These are phyloP conservation scores for Paecilomyces formosus DNA, from an alignment of 2,329 filamentous ascomycete species.

Conservation along the genomic window DNA sequence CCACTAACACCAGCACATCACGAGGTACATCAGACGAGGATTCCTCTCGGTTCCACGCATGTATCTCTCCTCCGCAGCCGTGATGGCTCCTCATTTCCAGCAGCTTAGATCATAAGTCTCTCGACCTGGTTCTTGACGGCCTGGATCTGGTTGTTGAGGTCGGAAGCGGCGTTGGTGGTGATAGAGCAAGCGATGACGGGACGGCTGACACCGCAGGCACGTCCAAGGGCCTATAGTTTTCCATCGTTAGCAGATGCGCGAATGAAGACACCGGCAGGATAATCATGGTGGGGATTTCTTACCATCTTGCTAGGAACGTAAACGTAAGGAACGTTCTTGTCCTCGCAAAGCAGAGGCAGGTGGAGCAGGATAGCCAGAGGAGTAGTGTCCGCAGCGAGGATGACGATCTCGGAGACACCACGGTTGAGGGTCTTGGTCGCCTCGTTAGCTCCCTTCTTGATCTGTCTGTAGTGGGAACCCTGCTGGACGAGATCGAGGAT, in stretches of 20 bases:
- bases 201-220: conserved; percentile 82
- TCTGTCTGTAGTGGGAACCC: conserved; percentile 55
- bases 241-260: background rate
- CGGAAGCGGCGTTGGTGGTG: conserved; percentile 84
- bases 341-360: conserved; percentile 72
- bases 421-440: conserved; percentile 84
- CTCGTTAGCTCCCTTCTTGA: conserved; percentile 87
- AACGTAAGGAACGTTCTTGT: conserved; percentile 65
- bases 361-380: conserved; percentile 85
- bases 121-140: conserved; percentile 92
- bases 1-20: background rate
- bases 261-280: background rate
- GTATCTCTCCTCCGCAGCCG: background rate
- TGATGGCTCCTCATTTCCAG: background rate
- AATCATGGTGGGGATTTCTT: background rate
- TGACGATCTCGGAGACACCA: conserved; percentile 80
- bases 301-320: conserved; percentile 61
- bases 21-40: background rate
- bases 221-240: conserved; percentile 61
- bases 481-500: conserved; percentile 77
- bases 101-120: conserved; percentile 76
- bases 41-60: background rate
- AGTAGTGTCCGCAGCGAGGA: conserved; percentile 81
- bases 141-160: conserved; percentile 81
- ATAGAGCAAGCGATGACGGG: conserved; percentile 82